A percentile compares a stretch with the other conserved stretches of the same genome.
phyloP scores from a whole-genome alignment of 139 green algal species.

The Volvox africanus region DNA sequence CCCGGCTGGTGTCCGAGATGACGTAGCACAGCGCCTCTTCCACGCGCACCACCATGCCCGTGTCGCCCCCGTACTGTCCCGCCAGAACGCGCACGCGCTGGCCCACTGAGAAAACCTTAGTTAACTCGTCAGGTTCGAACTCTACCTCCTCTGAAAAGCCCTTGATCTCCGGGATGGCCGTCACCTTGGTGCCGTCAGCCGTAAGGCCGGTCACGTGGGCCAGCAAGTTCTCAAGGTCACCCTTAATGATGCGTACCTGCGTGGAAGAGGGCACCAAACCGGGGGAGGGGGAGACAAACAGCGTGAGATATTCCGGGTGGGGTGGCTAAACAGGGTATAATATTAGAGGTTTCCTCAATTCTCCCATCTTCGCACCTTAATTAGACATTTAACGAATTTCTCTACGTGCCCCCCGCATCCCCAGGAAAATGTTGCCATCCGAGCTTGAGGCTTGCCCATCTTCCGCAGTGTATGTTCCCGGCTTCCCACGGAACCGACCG shows the following conservation, averaged over 20 bases:
- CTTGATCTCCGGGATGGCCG: slow-evolving; percentile 72
- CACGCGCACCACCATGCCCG: slow-evolving; percentile 91
- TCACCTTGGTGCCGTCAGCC: slow-evolving; percentile 58
- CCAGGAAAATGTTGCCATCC: no score
- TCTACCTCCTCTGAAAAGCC: slow-evolving; percentile 68
- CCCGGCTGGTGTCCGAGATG: slow-evolving; percentile 79
- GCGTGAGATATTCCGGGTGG: no score
- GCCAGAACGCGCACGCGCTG: slow-evolving; percentile 89
- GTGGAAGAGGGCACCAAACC: neutral
- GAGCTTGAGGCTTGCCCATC: no score
- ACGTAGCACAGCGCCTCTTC: slow-evolving; percentile 76
- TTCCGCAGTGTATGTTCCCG: no score
- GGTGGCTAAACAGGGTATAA: no score
- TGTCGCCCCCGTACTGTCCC: slow-evolving; percentile 86
- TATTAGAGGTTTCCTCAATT: no score
- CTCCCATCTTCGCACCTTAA: no score
- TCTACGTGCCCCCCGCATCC: no score
- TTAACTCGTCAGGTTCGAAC: slow-evolving; percentile 76
- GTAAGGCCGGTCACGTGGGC: slow-evolving; percentile 72
- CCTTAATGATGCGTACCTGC: slow-evolving; percentile 68
- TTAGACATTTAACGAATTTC: no score
- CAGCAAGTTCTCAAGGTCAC: slow-evolving; percentile 89
- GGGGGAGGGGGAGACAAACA: no score
- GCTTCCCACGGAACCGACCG: no score
- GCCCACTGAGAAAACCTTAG: slow-evolving; percentile 84